Conservation (phyloP, 2,329 filamentous ascomycete genomes). For the Ustilaginoidea virens region DNA sequence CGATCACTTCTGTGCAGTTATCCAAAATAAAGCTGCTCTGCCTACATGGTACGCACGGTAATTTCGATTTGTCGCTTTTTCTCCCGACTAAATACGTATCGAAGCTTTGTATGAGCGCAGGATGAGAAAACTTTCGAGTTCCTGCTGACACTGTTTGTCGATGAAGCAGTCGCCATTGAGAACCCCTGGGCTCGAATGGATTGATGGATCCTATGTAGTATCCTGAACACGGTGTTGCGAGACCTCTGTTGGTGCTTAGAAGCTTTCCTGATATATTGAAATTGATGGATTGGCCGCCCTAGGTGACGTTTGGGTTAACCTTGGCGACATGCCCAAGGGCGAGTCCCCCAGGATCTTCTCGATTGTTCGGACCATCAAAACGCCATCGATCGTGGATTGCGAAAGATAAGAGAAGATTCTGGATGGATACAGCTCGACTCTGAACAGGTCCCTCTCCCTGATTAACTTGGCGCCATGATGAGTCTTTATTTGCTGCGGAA, state of each 20-base stretch:
- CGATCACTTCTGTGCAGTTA: background rate
- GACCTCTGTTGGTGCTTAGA: constrained; percentile 1
- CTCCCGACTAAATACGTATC: too few species aligned
- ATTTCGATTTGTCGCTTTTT: background rate
- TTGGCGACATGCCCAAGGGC: constrained; percentile 2
- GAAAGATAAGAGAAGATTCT: too few species aligned
- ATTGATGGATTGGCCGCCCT: constrained; percentile 2
- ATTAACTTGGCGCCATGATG: too few species aligned
- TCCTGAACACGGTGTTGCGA: constrained; percentile 1
- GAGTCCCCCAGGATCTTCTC: too few species aligned
- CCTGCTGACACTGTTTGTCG: constrained; percentile 2
- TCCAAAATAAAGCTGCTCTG: constrained; percentile 4
- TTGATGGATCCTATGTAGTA: constrained; percentile 1
- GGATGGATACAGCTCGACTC: too few species aligned
- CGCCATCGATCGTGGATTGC: too few species aligned
- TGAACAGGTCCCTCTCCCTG: too few species aligned
- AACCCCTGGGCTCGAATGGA: constrained; percentile 3
- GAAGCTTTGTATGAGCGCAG: background rate
- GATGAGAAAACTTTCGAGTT: background rate
- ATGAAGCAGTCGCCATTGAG: background rate
- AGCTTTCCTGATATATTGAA: constrained; percentile 3
- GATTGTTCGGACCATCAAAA: too few species aligned
- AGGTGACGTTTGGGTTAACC: background rate
- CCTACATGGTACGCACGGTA: constrained; percentile 4
- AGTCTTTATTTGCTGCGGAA: too few species aligned